These are phyloP conservation scores for Acrocalymma vagum DNA, from an alignment of 2,329 filamentous ascomycete genomes.

Conservation along the genomic window DNA sequence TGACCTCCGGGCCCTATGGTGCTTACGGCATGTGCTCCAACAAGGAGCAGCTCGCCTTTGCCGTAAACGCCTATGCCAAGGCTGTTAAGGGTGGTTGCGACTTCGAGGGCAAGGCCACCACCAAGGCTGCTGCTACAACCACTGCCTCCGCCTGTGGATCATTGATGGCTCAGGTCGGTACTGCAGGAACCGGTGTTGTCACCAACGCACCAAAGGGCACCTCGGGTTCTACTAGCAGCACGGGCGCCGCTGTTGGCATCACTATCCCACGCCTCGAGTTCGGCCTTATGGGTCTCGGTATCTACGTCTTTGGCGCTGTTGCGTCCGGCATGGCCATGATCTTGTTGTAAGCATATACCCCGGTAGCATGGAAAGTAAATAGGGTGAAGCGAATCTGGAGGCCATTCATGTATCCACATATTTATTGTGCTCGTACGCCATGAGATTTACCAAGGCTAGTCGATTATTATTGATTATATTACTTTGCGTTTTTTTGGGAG, in stretches of 20 bases:
- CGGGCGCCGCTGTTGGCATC: conserved; percentile 51
- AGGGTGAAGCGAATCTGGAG: background rate
- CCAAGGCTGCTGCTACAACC: conserved; percentile 58
- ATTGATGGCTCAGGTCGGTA: conserved; percentile 70
- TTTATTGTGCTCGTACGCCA: no score
- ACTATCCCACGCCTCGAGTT: conserved; percentile 56
- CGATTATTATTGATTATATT: no score
- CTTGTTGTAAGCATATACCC: conserved; percentile 56
- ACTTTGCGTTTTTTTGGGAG: no score
- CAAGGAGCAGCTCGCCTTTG: conserved; percentile 76
- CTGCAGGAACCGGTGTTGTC: conserved; percentile 66
- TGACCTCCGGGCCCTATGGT: conserved; percentile 74
- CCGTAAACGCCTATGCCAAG: conserved; percentile 72
- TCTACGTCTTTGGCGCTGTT: conserved; percentile 59
- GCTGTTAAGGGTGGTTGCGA: conserved; percentile 68
- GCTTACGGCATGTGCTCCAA: conserved; percentile 80
- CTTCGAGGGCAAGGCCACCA: conserved; percentile 73
- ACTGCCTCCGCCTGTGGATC: conserved; percentile 63
- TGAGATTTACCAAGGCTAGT: no score
- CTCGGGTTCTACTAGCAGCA: conserved; percentile 20
- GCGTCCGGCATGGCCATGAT: conserved; percentile 64
- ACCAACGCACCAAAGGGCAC: conserved; percentile 45
- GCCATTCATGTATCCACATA: no score
- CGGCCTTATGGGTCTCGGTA: conserved; percentile 57
- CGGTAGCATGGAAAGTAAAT: background rate